Conservation (phyloP, 164 flowering plant genomes). For the Annona squamosa region DNA sequence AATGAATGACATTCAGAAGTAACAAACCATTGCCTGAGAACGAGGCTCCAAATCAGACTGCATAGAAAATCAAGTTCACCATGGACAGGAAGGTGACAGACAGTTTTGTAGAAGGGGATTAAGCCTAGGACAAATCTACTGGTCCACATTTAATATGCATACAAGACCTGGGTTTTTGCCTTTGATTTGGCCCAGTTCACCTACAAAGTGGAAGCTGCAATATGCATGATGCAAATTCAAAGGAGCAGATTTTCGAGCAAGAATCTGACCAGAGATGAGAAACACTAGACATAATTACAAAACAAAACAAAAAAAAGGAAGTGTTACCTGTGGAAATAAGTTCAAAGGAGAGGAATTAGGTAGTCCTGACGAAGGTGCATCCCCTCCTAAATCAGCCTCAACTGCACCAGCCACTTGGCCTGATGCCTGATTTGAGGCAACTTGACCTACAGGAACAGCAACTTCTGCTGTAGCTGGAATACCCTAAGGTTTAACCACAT, state of each 20-base stretch:
- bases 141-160: not conserved
- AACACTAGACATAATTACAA: not conserved
- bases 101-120: not conserved
- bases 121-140: too few species aligned
- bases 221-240: not conserved
- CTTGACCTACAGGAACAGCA: slow-evolving; percentile 52
- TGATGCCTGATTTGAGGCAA: slow-evolving; percentile 31
- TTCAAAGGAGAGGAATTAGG: slow-evolving; percentile 88
- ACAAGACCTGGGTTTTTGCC: not conserved
- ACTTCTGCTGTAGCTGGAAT: slow-evolving; percentile 84
- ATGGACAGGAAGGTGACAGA: not conserved
- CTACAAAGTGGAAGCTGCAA: not conserved
- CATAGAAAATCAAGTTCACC: not conserved
- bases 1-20: not conserved
- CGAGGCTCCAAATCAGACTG: not conserved
- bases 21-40: not conserved
- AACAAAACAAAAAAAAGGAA: not conserved
- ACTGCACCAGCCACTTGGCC: slow-evolving; percentile 12
- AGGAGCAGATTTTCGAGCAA: not conserved
- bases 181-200: not conserved
- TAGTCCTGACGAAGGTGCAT: slow-evolving; percentile 54
- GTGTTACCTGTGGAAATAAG: slow-evolving; percentile 86
- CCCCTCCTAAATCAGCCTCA: slow-evolving; percentile 33
- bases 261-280: not conserved
- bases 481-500: slow-evolving; percentile 44